Base-by-base conservation (phyloP, 352 stramenopile species). In the Phytophthora europaea region DNA sequence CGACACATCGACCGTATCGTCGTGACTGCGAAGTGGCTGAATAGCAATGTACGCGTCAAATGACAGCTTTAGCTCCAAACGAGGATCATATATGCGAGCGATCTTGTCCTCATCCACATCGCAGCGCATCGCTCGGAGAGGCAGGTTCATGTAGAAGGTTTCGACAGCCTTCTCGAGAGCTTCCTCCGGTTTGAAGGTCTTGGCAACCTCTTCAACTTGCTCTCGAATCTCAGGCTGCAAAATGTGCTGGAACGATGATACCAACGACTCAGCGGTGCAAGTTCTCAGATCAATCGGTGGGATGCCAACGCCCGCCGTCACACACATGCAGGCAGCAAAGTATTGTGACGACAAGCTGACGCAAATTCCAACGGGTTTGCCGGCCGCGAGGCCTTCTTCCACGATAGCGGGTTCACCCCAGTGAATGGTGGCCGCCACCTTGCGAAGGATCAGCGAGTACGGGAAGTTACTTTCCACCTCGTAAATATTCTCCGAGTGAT, bases 271-370 rank as follows among this genome's bases (percentile, higher is more conserved):
- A 9, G 64, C 60, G 0, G 87, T 97, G 26, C 96, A 78, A 26
- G 83, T 72, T 34, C 53, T 73, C 43, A 97, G 64, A 18, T 91
- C 80, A 62, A 90, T 87, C 1, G 91, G 85, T 23, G 78, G 73
- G 34, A 94, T 89, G 33, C 90, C 93, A 20, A 95, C 90, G 18
- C 89, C 88, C 16, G 84, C 80, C 26, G 83, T 79, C 55, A 87
- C 74, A 12, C 93, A 85, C 64, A 93, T 91, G 31, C 89, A 82
- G 12, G 89, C 90, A 73, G 92, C 95, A 72, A 97, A 98, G 57
- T 84, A 89, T 60, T 98, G 93, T 54, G 97, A 89, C 13, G 86
- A 93, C 73, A 98, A 91, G 65, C 93, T 97, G 3, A 93, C 92
- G 61, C 88, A 96, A 10, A 98, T 81, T 50, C 97, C 87, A n/a